Conservation (phyloP, 805 yeast genomes). For the Candida namnaoensis region DNA sequence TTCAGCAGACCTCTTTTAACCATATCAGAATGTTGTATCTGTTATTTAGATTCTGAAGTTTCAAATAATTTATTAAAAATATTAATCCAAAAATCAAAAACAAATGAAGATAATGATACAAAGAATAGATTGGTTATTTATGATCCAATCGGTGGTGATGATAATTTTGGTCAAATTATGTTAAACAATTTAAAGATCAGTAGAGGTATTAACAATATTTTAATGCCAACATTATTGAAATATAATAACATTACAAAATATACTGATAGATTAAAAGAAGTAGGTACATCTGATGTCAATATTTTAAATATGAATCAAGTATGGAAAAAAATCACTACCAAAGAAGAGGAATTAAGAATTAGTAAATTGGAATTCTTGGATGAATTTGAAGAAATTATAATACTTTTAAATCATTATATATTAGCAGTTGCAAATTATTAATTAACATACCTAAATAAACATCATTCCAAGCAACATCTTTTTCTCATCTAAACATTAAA, state of each 20-base stretch:
- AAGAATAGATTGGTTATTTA: slow-evolving; percentile 29
- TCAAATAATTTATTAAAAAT: slow-evolving; percentile 28
- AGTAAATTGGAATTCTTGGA: slow-evolving; percentile 43
- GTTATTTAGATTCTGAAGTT: slow-evolving; percentile 37
- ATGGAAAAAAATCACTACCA: slow-evolving; percentile 21
- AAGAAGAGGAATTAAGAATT: slow-evolving; percentile 30
- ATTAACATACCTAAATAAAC: too few relatives aligned
- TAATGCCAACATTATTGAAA: slow-evolving; percentile 29
- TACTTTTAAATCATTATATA: slow-evolving; percentile 41
- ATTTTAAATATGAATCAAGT: slow-evolving; percentile 24
- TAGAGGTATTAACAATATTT: slow-evolving; percentile 26
- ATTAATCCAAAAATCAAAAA: slow-evolving; percentile 9
- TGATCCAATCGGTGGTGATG: slow-evolving; percentile 51
- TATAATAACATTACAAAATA: slow-evolving; percentile 26
- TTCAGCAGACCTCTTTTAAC: slow-evolving; percentile 34
- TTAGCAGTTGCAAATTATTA: background rate
- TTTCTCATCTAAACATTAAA: slow-evolving; percentile 47
- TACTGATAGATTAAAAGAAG: slow-evolving; percentile 6
- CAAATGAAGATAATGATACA: background rate
- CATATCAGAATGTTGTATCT: slow-evolving; percentile 50
- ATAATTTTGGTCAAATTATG: slow-evolving; percentile 48
- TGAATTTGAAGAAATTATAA: slow-evolving; percentile 47
- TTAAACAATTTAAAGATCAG: slow-evolving; percentile 37
- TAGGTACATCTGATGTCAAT: slow-evolving; percentile 8
- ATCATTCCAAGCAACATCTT: too few relatives aligned